phyloP scores from a whole-genome alignment of 2,329 filamentous ascomycete genomes.

The Colletotrichum cuscutae region DNA sequence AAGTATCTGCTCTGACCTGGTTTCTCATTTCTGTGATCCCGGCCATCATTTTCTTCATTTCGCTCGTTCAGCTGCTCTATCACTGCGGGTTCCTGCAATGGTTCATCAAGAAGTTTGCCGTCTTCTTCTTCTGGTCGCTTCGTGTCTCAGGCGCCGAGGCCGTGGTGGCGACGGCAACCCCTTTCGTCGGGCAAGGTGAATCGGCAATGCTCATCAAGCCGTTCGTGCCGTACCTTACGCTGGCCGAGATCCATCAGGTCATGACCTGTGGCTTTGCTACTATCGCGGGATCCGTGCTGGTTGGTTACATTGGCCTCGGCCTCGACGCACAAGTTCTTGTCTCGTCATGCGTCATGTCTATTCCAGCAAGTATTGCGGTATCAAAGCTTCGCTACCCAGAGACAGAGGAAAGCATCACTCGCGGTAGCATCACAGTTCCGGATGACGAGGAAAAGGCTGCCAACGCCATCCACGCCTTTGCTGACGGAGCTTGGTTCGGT shows the following conservation, averaged over 20 bases:
- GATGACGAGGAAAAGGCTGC: slow-evolving; percentile 71
- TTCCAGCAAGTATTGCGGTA: slow-evolving; percentile 77
- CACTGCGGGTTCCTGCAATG: slow-evolving; percentile 77
- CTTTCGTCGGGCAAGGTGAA: slow-evolving; percentile 84
- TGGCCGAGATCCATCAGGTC: slow-evolving; percentile 78
- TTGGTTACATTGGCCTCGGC: slow-evolving; percentile 77
- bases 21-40: slow-evolving; percentile 76
- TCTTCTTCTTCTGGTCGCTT: slow-evolving; percentile 82
- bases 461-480: slow-evolving; percentile 78
- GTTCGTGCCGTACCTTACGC: slow-evolving; percentile 76
- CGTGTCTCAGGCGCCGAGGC: slow-evolving; percentile 79
- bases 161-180: slow-evolving; percentile 79
- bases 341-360: slow-evolving; percentile 82
- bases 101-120: slow-evolving; percentile 78
- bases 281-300: slow-evolving; percentile 77
- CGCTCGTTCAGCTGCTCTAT: slow-evolving; percentile 77
- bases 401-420: slow-evolving; percentile 77
- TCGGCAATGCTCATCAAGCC: slow-evolving; percentile 81
- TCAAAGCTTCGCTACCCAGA: slow-evolving; percentile 80
- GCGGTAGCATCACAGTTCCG: slow-evolving; percentile 74
- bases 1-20: slow-evolving; percentile 56
- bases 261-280: slow-evolving; percentile 83
- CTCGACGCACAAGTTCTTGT: slow-evolving; percentile 77
- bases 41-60: slow-evolving; percentile 82
- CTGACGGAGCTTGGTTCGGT: slow-evolving; percentile 79